Percentiles rank a stretch among this genome's conserved stretches.
phyloP scores from a whole-genome alignment of 306 rosid species.

The Sindora glabra region DNA sequence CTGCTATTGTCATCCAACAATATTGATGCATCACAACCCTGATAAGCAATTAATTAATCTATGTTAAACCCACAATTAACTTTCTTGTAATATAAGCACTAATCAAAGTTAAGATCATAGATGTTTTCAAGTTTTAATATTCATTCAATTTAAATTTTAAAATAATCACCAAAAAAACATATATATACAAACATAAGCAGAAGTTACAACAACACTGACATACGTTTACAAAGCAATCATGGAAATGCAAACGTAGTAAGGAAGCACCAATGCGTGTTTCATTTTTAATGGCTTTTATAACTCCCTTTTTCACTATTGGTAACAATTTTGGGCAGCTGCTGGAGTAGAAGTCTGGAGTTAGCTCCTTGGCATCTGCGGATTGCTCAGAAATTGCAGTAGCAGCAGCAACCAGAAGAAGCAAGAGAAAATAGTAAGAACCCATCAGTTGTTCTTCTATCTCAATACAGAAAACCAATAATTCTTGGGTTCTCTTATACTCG shows the following conservation, averaged over 20 bases:
- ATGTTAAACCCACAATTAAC: background rate
- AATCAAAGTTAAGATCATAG: too few species aligned
- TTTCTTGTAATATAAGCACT: too few species aligned
- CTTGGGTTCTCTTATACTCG: background rate
- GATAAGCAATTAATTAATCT: too few species aligned
- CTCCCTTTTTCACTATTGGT: conserved; percentile 28
- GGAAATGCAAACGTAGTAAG: conserved; percentile 55
- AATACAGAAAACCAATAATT: background rate
- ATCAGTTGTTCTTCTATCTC: too few species aligned
- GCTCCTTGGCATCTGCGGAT: conserved; percentile 13
- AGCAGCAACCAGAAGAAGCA: conserved; percentile 22
- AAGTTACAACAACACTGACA: conserved; percentile 10
- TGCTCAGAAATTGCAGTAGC: conserved; percentile 1
- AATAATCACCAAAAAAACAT: too few species aligned
- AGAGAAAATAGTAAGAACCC: conserved; percentile 26
- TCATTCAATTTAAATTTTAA: too few species aligned
- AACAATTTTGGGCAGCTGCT: conserved; percentile 31
- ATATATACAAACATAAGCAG: too few species aligned
- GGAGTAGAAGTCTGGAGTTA: conserved; percentile 23
- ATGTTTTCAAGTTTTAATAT: too few species aligned
- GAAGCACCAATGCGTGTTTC: conserved; percentile 54
- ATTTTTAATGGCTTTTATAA: conserved; percentile 21
- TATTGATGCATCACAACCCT: conserved; percentile 66
- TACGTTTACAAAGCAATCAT: conserved; percentile 63
- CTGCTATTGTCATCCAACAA: conserved; percentile 44